These are phyloP conservation scores for Maudiozyma turicensis DNA, from an alignment of 805 yeast genomes.

Conservation along the genomic window DNA sequence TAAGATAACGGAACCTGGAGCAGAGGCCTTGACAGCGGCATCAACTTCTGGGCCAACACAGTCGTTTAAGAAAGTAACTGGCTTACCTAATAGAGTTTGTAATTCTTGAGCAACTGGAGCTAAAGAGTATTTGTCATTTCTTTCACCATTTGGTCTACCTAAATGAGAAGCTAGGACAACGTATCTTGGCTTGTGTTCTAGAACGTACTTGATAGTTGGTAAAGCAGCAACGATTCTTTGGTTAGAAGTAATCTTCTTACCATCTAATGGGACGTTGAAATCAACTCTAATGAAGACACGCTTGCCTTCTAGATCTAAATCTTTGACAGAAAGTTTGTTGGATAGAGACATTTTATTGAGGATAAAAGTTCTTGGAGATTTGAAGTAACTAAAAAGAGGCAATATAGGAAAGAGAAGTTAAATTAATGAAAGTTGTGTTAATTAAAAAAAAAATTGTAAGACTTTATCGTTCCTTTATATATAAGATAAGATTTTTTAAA, in stretches of 20 bases:
- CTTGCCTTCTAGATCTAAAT: conserved; percentile 75
- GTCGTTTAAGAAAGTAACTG: conserved; percentile 75
- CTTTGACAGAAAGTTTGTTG: conserved; percentile 85
- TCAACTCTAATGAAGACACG: conserved; percentile 98
- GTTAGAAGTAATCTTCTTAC: conserved; percentile 93
- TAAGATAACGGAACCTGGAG: conserved; percentile 72
- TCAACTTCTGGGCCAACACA: conserved; percentile 89
- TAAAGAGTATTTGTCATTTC: conserved; percentile 73
- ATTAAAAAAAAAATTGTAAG: too few species aligned
- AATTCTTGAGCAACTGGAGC: conserved; percentile 90
- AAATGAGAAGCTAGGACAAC: conserved; percentile 90
- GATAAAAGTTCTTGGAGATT: neutral
- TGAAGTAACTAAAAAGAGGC: neutral
- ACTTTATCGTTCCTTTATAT: too few species aligned
- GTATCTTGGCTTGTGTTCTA: conserved; percentile 83
- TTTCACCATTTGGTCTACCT: conserved; percentile 98
- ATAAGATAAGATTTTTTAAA: too few species aligned
- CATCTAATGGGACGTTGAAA: conserved; percentile 90
- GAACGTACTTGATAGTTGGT: conserved; percentile 93
- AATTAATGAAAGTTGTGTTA: neutral
- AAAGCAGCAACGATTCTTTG: conserved; percentile 98
- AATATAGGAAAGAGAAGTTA: too few species aligned
- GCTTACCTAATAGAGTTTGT: conserved; percentile 58
- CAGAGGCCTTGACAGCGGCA: conserved; percentile 60
- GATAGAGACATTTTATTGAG: conserved; percentile 69